Conservation (phyloP, 352 stramenopile genomes). For the Pythium chondricola region DNA sequence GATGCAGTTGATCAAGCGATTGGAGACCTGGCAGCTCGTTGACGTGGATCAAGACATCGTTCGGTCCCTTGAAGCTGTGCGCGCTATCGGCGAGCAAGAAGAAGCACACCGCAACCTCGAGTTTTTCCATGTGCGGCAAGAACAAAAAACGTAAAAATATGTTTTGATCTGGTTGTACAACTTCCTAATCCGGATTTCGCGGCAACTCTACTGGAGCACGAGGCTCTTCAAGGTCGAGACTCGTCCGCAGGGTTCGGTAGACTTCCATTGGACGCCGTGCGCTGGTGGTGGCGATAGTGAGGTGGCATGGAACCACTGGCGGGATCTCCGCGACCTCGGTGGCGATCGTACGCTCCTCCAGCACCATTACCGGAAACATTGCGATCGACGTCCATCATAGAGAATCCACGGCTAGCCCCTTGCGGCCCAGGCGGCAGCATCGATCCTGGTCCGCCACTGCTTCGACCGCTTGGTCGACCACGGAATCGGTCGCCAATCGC, state of each 20-base stretch:
- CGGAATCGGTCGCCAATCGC: slow-evolving; percentile 12
- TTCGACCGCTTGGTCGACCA: slow-evolving; percentile 11
- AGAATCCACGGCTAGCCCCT: slow-evolving; percentile 31
- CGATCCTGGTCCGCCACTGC: background rate
- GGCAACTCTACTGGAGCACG: too few relatives aligned
- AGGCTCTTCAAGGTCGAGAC: background rate
- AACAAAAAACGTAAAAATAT: slow-evolving; percentile 1
- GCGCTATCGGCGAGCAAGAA: slow-evolving; percentile 27
- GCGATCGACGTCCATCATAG: slow-evolving; percentile 60
- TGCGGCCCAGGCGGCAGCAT: slow-evolving; percentile 1
- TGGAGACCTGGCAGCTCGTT: slow-evolving; percentile 37
- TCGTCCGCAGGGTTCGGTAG: slow-evolving; percentile 17
- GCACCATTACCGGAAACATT: slow-evolving; percentile 17
- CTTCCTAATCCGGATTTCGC: too few relatives aligned
- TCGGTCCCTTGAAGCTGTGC: slow-evolving; percentile 16
- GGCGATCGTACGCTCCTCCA: slow-evolving; percentile 10
- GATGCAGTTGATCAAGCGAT: slow-evolving; percentile 10
- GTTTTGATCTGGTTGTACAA: background rate
- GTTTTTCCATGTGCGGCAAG: slow-evolving; percentile 44
- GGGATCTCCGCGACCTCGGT: too few relatives aligned
- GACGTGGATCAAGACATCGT: slow-evolving; percentile 22
- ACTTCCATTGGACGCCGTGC: slow-evolving; percentile 12
- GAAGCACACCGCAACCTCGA: slow-evolving; percentile 64
- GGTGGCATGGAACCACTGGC: background rate
- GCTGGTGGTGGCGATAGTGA: slow-evolving; percentile 16